Evolutionary conservation across 2,329 filamentous ascomycete species (phyloP).

Genomic region (Laburnicola sp.): DNA sequence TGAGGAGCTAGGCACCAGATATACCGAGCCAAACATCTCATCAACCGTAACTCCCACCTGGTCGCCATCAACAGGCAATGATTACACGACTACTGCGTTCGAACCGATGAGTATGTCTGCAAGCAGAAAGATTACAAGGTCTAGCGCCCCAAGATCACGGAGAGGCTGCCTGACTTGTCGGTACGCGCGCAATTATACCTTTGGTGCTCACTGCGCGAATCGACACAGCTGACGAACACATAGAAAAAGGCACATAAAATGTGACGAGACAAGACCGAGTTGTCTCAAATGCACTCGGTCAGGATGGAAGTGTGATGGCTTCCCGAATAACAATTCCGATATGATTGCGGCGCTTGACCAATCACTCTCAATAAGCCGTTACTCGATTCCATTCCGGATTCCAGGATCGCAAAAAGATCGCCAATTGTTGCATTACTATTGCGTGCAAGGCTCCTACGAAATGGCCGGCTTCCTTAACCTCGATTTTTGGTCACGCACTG

Average conservation of each 20-base stretch:
- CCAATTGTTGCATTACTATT: conserved; percentile 12
- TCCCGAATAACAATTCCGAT: background rate
- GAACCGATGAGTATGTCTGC: background rate
- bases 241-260: conserved; percentile 11
- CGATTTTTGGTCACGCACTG: conserved; percentile 10
- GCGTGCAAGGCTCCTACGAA: conserved; percentile 9
- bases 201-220: background rate
- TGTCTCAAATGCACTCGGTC: conserved; percentile 8
- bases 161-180: conserved; percentile 11
- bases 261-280: conserved; percentile 6
- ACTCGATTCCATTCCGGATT: conserved; percentile 8
- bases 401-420: conserved; percentile 12
- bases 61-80: no score
- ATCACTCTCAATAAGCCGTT: conserved; percentile 2
- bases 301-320: conserved; percentile 10
- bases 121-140: conserved; percentile 1
- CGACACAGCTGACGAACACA: background rate
- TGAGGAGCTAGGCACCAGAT: no score
- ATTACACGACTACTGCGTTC: no score
- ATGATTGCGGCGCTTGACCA: no score
- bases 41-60: no score
- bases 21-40: no score
- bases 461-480: conserved; percentile 3
- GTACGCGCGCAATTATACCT: conserved; percentile 4
- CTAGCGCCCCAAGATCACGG: conserved; percentile 7